These are phyloP conservation scores for Chenopodium quinoa DNA, from an alignment of 148 eudicot genomes.

Conservation along the genomic window DNA sequence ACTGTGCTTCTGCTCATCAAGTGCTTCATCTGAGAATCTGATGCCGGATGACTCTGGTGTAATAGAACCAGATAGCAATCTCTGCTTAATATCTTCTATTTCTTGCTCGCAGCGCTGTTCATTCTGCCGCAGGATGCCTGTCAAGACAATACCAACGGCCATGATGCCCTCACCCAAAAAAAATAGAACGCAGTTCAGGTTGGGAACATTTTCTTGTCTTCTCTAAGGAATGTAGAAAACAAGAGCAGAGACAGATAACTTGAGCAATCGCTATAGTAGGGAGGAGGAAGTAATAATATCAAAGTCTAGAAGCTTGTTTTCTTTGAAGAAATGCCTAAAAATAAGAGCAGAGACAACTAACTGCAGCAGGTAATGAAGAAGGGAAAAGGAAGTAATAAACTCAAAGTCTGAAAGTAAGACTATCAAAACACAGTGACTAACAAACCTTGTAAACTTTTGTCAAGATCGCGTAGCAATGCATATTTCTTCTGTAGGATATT, in stretches of 20 bases:
- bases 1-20: slow-evolving; percentile 94
- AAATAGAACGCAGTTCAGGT: neutral
- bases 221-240: no score
- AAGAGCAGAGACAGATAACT: neutral
- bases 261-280: neutral
- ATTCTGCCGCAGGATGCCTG: slow-evolving; percentile 75
- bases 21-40: slow-evolving; percentile 84
- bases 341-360: neutral
- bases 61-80: slow-evolving; percentile 52
- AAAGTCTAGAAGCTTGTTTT: neutral
- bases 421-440: slow-evolving; percentile 24
- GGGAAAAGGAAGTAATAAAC: neutral
- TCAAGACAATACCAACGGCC: neutral
- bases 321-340: no score
- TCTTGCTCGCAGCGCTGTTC: slow-evolving; percentile 81
- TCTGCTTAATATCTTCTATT: slow-evolving; percentile 66
- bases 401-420: neutral
- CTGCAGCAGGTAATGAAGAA: neutral
- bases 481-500: slow-evolving; percentile 77
- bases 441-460: slow-evolving; percentile 85
- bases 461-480: slow-evolving; percentile 74
- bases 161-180: neutral
- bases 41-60: slow-evolving; percentile 59
- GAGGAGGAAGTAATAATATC: neutral
- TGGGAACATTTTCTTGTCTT: no score